phyloP scores from a whole-genome alignment of 2,329 filamentous ascomycete genomes.

The Fusarium tuaranense region DNA sequence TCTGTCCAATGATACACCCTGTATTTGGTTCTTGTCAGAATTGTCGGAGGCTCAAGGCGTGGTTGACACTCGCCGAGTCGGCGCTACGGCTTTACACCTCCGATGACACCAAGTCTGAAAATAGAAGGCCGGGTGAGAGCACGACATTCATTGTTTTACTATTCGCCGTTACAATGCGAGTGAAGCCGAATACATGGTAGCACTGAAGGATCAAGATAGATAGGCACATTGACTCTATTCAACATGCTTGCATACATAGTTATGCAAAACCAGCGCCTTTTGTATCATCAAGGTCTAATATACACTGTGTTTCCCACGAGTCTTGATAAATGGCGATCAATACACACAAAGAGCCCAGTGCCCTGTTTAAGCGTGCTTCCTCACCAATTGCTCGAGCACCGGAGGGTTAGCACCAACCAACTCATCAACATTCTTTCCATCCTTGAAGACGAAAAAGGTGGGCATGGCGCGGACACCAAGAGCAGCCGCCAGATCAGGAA shows the following conservation, averaged over 20 bases:
- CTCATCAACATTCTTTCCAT: constrained; percentile 77
- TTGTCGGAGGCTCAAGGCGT: constrained; percentile 20
- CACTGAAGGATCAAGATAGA: neutral
- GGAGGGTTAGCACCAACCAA: constrained; percentile 85
- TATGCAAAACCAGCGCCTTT: neutral
- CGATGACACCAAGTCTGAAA: constrained; percentile 15
- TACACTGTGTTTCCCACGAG: constrained; percentile 8
- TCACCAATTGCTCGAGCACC: constrained; percentile 31
- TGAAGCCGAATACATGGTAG: neutral
- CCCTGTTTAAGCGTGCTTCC: constrained; percentile 13
- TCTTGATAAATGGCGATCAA: neutral
- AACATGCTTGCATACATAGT: neutral
- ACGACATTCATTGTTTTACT: neutral
- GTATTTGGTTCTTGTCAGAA: neutral
- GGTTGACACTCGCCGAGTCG: constrained; percentile 24
- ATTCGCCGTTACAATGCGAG: neutral
- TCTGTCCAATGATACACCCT: constrained; percentile 9
- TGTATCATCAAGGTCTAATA: constrained; percentile 7
- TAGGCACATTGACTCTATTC: neutral
- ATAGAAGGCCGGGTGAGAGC: constrained; percentile 28
- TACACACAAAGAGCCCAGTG: neutral
- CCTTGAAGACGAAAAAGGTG: constrained; percentile 87
- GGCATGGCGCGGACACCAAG: constrained; percentile 92
- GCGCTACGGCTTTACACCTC: constrained; percentile 21
- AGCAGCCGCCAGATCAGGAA: constrained; percentile 79